Evolutionary conservation across 768 basidiomycete species (phyloP).

Genomic region (Boletus rubropictus): DNA sequence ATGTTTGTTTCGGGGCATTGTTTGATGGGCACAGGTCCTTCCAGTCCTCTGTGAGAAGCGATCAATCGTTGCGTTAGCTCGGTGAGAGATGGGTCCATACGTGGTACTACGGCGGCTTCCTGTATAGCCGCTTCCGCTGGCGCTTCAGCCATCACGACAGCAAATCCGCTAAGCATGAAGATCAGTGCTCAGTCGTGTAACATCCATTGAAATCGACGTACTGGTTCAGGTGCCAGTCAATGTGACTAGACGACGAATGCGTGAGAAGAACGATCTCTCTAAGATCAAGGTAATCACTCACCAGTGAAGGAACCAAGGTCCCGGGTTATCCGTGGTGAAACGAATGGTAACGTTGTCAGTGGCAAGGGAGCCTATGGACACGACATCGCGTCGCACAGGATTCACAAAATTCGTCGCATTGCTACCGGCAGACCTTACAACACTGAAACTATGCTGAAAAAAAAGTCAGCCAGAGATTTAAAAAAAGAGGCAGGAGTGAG

Average conservation of each 20-base stretch:
- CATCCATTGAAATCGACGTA: slow-evolving; percentile 5
- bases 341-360: slow-evolving; percentile 48
- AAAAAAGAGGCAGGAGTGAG: not conserved
- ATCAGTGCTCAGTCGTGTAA: not conserved
- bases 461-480: not conserved
- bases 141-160: slow-evolving; percentile 28
- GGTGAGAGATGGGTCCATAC: slow-evolving; percentile 6
- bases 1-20: not conserved
- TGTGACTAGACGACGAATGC: slow-evolving; percentile 14
- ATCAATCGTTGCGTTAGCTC: not conserved
- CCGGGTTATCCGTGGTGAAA: slow-evolving; percentile 61
- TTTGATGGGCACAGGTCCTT: slow-evolving; percentile 11
- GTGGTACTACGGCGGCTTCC: slow-evolving; percentile 14
- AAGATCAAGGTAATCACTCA: slow-evolving; percentile 3
- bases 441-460: slow-evolving; percentile 33
- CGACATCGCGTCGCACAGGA: slow-evolving; percentile 34
- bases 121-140: slow-evolving; percentile 5
- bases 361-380: slow-evolving; percentile 23
- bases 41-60: slow-evolving; percentile 17
- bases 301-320: slow-evolving; percentile 53
- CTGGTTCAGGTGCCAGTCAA: slow-evolving; percentile 29
- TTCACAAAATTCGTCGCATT: slow-evolving; percentile 32
- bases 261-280: not conserved
- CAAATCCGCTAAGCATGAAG: slow-evolving; percentile 18
- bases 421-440: slow-evolving; percentile 30